Conservation (phyloP, 176 grass and related monocot species). For the Saccharum officinarum region DNA sequence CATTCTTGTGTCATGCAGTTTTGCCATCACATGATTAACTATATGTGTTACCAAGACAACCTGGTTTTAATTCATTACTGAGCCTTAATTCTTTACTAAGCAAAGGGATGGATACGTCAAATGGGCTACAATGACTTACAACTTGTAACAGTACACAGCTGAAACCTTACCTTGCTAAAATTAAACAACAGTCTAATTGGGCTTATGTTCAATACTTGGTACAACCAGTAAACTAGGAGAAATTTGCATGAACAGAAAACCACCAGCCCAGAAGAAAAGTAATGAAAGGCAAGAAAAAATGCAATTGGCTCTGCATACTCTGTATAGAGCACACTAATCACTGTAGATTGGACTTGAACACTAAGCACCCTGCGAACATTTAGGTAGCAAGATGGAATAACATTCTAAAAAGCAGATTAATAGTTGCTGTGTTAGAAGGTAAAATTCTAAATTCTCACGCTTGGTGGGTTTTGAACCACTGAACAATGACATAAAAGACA, state of each 20-base stretch:
- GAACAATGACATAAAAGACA: conserved; percentile 1
- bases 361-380: background rate
- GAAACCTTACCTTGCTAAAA: background rate
- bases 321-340: background rate
- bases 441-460: background rate
- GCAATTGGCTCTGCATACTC: background rate
- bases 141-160: background rate
- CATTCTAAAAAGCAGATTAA: background rate
- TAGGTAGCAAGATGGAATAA: background rate
- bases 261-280: background rate
- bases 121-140: background rate
- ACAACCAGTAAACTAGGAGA: background rate
- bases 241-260: background rate
- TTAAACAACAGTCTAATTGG: background rate
- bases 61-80: background rate
- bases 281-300: background rate
- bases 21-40: background rate
- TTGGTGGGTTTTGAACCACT: background rate
- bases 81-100: background rate
- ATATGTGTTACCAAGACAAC: background rate
- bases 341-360: background rate
- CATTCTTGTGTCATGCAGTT: background rate
- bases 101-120: background rate
- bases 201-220: background rate
- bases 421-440: background rate